phyloP scores from a whole-genome alignment of 164 flowering plant species.

The Euptelea pleiosperma region DNA sequence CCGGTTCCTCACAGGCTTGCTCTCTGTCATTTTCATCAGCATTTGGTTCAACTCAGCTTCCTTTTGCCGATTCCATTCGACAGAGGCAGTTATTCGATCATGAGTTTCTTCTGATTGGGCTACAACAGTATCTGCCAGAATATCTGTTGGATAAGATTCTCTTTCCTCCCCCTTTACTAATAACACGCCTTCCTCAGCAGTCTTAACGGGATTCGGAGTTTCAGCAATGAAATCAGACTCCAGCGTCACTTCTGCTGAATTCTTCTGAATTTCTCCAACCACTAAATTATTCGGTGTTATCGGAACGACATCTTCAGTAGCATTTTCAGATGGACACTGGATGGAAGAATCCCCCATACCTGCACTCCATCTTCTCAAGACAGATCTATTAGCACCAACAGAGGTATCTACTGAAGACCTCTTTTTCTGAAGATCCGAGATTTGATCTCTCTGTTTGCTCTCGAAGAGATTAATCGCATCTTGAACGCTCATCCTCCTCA shows the following conservation, averaged over 20 bases:
- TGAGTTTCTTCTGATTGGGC: slow-evolving; percentile 27
- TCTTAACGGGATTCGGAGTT: slow-evolving; percentile 18
- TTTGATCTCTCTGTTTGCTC: slow-evolving; percentile 70
- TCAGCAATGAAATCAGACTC: slow-evolving; percentile 23
- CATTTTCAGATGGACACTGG: slow-evolving; percentile 30
- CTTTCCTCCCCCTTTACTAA: slow-evolving; percentile 19
- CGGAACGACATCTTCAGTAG: slow-evolving; percentile 26
- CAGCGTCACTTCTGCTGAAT: slow-evolving; percentile 25
- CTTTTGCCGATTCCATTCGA: slow-evolving; percentile 72
- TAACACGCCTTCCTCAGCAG: slow-evolving; percentile 23
- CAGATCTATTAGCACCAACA: slow-evolving; percentile 48
- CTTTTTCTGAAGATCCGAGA: slow-evolving; percentile 39
- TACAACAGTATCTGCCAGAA: slow-evolving; percentile 19
- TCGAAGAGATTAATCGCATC: slow-evolving; percentile 88
- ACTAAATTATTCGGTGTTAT: slow-evolving; percentile 18
- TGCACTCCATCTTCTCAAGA: slow-evolving; percentile 88
- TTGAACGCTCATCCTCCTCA: slow-evolving; percentile 71
- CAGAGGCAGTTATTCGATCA: slow-evolving; percentile 36
- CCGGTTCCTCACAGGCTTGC: slow-evolving; percentile 34
- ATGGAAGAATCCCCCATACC: slow-evolving; percentile 55
- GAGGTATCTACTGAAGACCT: slow-evolving; percentile 34
- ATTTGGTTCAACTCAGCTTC: slow-evolving; percentile 74
- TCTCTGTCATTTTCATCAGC: slow-evolving; percentile 61
- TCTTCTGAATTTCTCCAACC: slow-evolving; percentile 14
- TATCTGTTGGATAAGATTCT: slow-evolving; percentile 9